These are phyloP conservation scores for Phytophthora palmivora DNA, from an alignment of 352 stramenopile species.

Conservation along the genomic window DNA sequence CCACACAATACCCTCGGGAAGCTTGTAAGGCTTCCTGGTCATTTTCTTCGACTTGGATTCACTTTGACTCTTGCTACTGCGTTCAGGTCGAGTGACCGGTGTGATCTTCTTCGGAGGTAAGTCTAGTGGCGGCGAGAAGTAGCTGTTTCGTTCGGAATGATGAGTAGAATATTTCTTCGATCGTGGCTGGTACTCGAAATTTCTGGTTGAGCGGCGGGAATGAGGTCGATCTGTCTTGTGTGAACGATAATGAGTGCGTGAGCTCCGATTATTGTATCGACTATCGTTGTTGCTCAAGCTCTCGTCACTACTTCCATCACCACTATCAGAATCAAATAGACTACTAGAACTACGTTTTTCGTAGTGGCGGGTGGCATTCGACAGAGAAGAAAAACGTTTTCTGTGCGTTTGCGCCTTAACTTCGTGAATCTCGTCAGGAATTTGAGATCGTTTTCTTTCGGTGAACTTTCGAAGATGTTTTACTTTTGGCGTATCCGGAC, in stretches of 20 bases:
- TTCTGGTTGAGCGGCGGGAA: background rate
- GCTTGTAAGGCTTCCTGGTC: background rate
- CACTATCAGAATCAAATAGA: constrained; percentile 1
- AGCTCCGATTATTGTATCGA: background rate
- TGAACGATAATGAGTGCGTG: background rate
- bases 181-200: background rate
- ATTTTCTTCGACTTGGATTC: background rate
- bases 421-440: background rate
- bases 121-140: constrained; percentile 13
- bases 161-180: constrained; percentile 4
- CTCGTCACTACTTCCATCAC: constrained; percentile 3
- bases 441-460: background rate
- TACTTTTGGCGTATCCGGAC: constrained; percentile 12
- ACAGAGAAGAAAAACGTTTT: constrained; percentile 5
- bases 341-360: constrained; percentile 2
- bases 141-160: background rate
- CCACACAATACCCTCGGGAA: constrained; percentile 45
- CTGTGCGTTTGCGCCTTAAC: background rate
- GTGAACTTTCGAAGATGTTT: background rate
- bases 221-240: background rate
- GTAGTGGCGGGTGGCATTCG: background rate
- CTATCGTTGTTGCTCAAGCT: constrained; percentile 4
- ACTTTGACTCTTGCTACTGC: background rate
- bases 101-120: constrained; percentile 12
- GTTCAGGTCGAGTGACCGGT: too few relatives aligned